phyloP scores from a whole-genome alignment of 2,329 filamentous ascomycete species.

The Simplicillium aogashimaense region DNA sequence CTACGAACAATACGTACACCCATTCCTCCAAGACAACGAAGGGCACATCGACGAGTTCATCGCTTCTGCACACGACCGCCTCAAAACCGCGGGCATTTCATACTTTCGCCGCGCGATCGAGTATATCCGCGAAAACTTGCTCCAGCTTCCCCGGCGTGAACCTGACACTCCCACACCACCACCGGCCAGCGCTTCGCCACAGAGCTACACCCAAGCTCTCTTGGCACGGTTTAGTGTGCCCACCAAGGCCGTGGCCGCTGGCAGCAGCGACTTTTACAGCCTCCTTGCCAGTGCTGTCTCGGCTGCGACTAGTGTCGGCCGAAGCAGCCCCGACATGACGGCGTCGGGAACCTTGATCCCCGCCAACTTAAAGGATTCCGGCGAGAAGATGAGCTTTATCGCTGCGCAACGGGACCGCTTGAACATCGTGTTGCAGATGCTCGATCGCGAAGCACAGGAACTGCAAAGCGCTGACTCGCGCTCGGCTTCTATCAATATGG shows the following conservation, averaged over 20 bases:
- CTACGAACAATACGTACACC: slow-evolving; percentile 78
- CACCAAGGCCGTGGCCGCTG: slow-evolving; percentile 41
- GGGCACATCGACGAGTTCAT: slow-evolving; percentile 84
- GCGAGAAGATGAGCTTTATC: slow-evolving; percentile 66
- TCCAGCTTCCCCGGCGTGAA: slow-evolving; percentile 60
- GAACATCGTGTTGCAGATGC: slow-evolving; percentile 61
- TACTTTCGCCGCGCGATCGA: slow-evolving; percentile 66
- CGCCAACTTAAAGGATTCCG: slow-evolving; percentile 50
- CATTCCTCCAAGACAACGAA: slow-evolving; percentile 83
- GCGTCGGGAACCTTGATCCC: slow-evolving; percentile 58
- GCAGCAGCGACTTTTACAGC: slow-evolving; percentile 61
- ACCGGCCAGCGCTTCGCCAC: slow-evolving; percentile 26
- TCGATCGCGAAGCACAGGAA: slow-evolving; percentile 68
- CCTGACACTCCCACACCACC: slow-evolving; percentile 25
- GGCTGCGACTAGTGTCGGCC: slow-evolving; percentile 40
- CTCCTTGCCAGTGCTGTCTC: slow-evolving; percentile 67
- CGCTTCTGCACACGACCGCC: slow-evolving; percentile 65
- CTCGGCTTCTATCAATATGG: slow-evolving; percentile 12
- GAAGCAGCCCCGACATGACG: slow-evolving; percentile 17
- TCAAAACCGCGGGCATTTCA: slow-evolving; percentile 65
- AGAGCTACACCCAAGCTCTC: slow-evolving; percentile 68
- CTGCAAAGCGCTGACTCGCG: slow-evolving; percentile 32
- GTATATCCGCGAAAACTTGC: slow-evolving; percentile 60
- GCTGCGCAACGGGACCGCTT: slow-evolving; percentile 71
- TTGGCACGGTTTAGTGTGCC: slow-evolving; percentile 83